These are phyloP conservation scores for Suillus weaverae DNA, from an alignment of 768 basidiomycete genomes.

Conservation along the genomic window DNA sequence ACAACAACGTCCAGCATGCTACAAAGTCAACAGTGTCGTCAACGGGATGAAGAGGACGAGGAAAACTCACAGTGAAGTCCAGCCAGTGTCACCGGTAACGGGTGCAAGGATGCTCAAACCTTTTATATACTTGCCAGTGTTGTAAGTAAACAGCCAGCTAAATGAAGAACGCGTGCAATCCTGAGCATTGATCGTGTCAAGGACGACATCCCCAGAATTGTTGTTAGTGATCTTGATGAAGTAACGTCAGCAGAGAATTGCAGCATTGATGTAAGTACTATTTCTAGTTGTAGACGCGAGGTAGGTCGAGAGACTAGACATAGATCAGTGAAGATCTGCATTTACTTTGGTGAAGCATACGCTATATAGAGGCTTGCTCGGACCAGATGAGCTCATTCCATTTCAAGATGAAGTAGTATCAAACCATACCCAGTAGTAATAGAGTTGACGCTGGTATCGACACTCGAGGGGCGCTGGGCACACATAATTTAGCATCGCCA, in stretches of 20 bases:
- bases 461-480: constrained; percentile 40
- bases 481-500: background rate
- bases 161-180: constrained; percentile 49
- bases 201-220: constrained; percentile 40
- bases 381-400: background rate
- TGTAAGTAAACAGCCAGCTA: constrained; percentile 54
- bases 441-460: constrained; percentile 47
- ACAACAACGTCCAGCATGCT: constrained; percentile 40
- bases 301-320: constrained; percentile 46
- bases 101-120: constrained; percentile 46
- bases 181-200: constrained; percentile 48
- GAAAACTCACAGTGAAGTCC: constrained; percentile 41
- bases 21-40: constrained; percentile 9
- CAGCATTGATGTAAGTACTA: constrained; percentile 45
- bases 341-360: constrained; percentile 22
- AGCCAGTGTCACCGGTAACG: constrained; percentile 42
- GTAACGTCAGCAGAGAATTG: constrained; percentile 45
- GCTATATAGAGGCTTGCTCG: constrained; percentile 41
- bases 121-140: constrained; percentile 54
- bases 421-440: constrained; percentile 48
- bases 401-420: background rate
- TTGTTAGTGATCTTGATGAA: constrained; percentile 51
- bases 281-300: constrained; percentile 48
- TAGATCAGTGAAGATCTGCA: background rate
- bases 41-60: background rate